Evolutionary conservation across 176 grass and related monocot genomes (phyloP), one percentile per base, ranked within the genome.

Genomic region (Elymus sibiricus): DNA sequence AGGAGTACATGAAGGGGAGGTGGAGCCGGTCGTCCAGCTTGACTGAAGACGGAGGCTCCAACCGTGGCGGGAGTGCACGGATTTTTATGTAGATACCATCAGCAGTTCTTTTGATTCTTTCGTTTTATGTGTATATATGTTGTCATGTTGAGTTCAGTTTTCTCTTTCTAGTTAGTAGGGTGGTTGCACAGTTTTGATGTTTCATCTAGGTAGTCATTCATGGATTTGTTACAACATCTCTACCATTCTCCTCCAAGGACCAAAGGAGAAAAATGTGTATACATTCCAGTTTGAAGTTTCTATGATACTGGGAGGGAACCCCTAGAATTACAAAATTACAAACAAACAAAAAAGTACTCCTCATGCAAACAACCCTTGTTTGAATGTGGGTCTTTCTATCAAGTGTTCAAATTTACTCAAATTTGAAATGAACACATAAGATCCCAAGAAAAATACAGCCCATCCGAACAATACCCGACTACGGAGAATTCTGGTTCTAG

Each of bases 11-110:
- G 64, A 86, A 85, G 29, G 94, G 94, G 37, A 84, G 93, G 85
- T 91, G 97, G 96, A 98, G 96, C 60, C 86, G 93, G 2, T 91
- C 92, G 0, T 95, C 93, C 26, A 98, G 96, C 84, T 95, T 98
- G 82, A 95, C 40, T 92, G 85, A 98, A 34, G 47, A 47, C 10
- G 84, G 94, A 16, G 37, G 26, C 11, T 34, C 60, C 72, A 26
- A 4, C 74, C 4, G 21, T 37, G 38, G 28, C 16, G 38, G 37
- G 19, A 35, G 79, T 63, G 22, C 72, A 58, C 4, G 22, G 35
- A 58, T 67, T 79, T 84, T 90, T 86, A 21, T 83, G 42, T 74
- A 39, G 26, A 55, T 44, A 67, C 11, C 25, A 21, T 53, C 49
- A 35, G 15, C 19, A 64, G 55, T 60, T 86, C 32, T 58, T 72